These are phyloP conservation scores for Apiospora malaysiana DNA, from an alignment of 2,329 filamentous ascomycete species.

Conservation along the genomic window DNA sequence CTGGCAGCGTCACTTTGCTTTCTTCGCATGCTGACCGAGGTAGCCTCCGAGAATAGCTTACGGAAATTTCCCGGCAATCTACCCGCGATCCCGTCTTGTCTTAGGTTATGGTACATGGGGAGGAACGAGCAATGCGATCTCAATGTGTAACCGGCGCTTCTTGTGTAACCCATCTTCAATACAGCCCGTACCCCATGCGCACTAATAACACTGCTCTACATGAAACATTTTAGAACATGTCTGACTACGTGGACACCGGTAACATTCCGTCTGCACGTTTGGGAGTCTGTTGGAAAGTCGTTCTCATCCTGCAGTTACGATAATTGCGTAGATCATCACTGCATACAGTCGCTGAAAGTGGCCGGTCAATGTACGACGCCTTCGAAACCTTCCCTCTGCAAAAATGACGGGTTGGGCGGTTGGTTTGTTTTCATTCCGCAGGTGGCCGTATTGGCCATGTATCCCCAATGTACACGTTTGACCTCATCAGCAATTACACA, in stretches of 20 bases:
- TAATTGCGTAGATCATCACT: not conserved
- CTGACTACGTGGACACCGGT: not conserved
- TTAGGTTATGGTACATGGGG: not conserved
- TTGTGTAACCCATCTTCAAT: too few species aligned
- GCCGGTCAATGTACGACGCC: not conserved
- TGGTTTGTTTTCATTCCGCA: not conserved
- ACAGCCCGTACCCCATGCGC: too few species aligned
- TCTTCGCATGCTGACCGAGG: not conserved
- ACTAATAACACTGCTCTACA: too few species aligned
- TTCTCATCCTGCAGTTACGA: not conserved
- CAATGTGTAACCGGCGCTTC: too few species aligned
- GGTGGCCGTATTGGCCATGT: not conserved
- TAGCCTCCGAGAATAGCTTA: not conserved
- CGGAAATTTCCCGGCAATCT: not conserved
- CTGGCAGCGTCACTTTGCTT: not conserved
- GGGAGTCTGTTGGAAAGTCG: not conserved
- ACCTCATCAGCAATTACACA: not conserved
- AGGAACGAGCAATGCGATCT: not conserved
- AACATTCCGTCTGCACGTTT: not conserved
- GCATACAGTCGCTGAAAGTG: not conserved
- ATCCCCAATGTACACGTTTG: not conserved
- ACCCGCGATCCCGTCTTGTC: not conserved
- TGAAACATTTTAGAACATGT: too few species aligned
- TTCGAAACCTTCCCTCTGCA: not conserved
- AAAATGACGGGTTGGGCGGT: not conserved